phyloP scores from a whole-genome alignment of 176 grass and related monocot species.

The Musa troglodytarum region DNA sequence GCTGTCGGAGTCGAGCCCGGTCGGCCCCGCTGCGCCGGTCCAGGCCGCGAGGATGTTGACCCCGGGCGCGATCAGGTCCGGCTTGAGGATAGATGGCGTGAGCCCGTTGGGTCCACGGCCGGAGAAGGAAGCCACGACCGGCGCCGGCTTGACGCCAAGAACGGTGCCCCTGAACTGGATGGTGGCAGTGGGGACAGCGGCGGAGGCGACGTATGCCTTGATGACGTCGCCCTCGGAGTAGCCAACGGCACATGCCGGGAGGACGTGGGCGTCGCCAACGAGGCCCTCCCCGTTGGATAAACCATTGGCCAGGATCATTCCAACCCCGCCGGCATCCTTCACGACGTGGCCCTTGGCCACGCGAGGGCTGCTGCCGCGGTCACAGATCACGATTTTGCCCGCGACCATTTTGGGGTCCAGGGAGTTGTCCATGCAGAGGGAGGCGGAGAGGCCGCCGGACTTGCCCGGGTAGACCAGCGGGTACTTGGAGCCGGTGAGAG shows the following conservation, averaged over 20 bases:
- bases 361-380: not conserved
- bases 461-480: slow-evolving; percentile 28
- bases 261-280: slow-evolving; percentile 17
- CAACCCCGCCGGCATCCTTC: slow-evolving; percentile 28
- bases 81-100: slow-evolving; percentile 62
- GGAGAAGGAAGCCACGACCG: slow-evolving; percentile 58
- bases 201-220: slow-evolving; percentile 24
- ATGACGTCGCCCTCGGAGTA: slow-evolving; percentile 33
- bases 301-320: slow-evolving; percentile 35
- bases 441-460: not conserved
- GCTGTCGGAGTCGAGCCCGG: slow-evolving; percentile 18
- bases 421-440: slow-evolving; percentile 20
- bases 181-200: slow-evolving; percentile 23
- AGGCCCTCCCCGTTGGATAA: slow-evolving; percentile 22
- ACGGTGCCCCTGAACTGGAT: slow-evolving; percentile 39
- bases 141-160: slow-evolving; percentile 52
- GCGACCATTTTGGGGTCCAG: slow-evolving; percentile 34
- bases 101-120: slow-evolving; percentile 45
- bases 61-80: slow-evolving; percentile 60
- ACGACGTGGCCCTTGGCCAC: slow-evolving; percentile 39
- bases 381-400: slow-evolving; percentile 57
- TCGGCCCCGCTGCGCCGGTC: slow-evolving; percentile 41
- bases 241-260: slow-evolving; percentile 38
- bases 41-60: slow-evolving; percentile 75
- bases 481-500: slow-evolving; percentile 10